Base-by-base conservation (phyloP, 768 basidiomycete species). In the Lactarius deliciosus region DNA sequence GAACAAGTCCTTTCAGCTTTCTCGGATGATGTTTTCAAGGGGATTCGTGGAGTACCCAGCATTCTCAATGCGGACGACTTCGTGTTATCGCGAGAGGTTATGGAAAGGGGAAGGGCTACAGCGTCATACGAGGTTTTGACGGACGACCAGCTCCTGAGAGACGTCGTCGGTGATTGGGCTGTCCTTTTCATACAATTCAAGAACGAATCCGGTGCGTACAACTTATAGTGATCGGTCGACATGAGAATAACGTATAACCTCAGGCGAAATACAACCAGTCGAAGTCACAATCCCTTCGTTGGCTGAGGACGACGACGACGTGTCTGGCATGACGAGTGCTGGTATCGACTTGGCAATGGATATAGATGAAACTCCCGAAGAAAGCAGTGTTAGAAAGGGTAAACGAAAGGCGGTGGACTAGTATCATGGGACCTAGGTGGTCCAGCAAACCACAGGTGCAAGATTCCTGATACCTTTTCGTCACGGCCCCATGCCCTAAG, bases 171-270 rank as follows among this genome's bases (percentile, higher is more conserved):
- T 2, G 86, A 85, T 61, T 93, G 90, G 87, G 91, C 91, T 47
- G 76, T 76, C 16, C 67, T 92, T 22, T 91, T 85, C 71, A 72
- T 93, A 40, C 88, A 86, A 72, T 91, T 91, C 70, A 83, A 80
- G 69, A 83, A 88, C 72, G 75, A 79, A 41, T 78, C 81, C 57
- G 87, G 91, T 91, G 75, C 80, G 85, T 80, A 41, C 15, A 36
- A 50, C 47, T 4, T 45, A 41, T 45, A 18, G 43, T n/a, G 18
- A 57, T 63, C 20, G 8, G 38, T 50, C 53, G 32, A 53, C 10
- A 18, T 56, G 28, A 28, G 45, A 57, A 38, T 56, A 22, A 63
- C 34, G 22, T 32, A 53, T 41, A 20, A 34, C 45, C n/a, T 62
- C 54, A 70, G 91, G 88, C 63, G 76, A 82, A 53, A 78, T 88